These are phyloP conservation scores for Ganoderma resinaceum DNA, from an alignment of 1,284 basidiomycete genomes.

Conservation along the genomic window DNA sequence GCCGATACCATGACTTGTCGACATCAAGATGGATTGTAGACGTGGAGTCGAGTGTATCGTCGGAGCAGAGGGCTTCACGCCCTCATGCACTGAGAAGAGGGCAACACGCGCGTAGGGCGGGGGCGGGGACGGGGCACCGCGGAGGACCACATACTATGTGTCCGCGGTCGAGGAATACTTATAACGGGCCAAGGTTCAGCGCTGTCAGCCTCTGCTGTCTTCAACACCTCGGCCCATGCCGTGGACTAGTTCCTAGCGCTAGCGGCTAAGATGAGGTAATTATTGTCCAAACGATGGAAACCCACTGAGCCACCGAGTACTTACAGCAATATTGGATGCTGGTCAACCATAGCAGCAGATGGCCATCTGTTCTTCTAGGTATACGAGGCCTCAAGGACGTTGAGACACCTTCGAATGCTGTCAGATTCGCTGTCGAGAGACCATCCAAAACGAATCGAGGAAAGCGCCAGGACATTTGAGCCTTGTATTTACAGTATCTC, in stretches of 20 bases:
- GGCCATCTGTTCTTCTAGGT: background rate
- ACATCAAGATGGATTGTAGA: conserved; percentile 1
- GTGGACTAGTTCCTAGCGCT: conserved; percentile 17
- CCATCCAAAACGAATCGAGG: background rate
- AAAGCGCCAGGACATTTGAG: too few species aligned
- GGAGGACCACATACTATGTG: conserved; percentile 1
- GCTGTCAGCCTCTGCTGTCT: conserved; percentile 13
- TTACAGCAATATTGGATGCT: background rate
- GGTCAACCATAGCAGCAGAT: background rate
- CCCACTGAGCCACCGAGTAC: background rate
- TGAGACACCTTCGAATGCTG: background rate
- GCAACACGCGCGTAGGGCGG: conserved; percentile 1
- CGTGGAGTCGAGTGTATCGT: background rate
- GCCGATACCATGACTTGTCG: conserved; percentile 12
- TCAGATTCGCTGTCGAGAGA: background rate
- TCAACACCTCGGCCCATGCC: conserved; percentile 15
- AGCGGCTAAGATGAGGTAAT: conserved; percentile 6
- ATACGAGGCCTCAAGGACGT: background rate
- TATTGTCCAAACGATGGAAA: background rate
- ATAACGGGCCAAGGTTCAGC: conserved; percentile 17
- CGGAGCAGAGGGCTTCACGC: conserved; percentile 21
- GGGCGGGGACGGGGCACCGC: background rate
- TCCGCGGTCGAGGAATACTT: conserved; percentile 19
- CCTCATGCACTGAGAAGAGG: conserved; percentile 16
- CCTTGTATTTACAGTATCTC: too few species aligned